Evolutionary conservation across 257 asterid species (phyloP).

Genomic region (Nicotiana undulata): DNA sequence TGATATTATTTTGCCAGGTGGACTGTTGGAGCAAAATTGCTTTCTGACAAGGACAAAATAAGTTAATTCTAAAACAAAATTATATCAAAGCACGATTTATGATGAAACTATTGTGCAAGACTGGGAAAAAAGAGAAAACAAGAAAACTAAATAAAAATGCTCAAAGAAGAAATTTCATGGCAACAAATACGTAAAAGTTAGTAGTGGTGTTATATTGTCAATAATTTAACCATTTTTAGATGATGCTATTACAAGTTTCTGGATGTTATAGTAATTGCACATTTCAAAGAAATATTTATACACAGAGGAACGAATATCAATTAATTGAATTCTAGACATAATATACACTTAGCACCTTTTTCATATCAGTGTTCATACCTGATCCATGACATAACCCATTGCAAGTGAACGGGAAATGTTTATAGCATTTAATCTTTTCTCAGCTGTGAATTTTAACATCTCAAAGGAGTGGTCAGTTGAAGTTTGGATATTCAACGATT

Average conservation of each 20-base stretch:
- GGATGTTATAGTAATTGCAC: neutral
- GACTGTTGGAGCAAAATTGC: slow-evolving; percentile 85
- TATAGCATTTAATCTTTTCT: slow-evolving; percentile 66
- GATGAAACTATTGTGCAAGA: neutral
- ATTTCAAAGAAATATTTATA: neutral
- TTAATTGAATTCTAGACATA: neutral
- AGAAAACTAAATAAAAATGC: slow-evolving; percentile 6
- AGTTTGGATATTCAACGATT: slow-evolving; percentile 33
- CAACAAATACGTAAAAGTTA: neutral
- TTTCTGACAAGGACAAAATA: slow-evolving; percentile 46
- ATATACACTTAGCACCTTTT: neutral
- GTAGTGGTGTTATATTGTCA: neutral
- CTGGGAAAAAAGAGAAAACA: slow-evolving; percentile 5
- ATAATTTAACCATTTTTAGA: neutral
- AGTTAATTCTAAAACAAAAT: neutral
- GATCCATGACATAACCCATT: slow-evolving; percentile 95
- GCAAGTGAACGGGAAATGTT: slow-evolving; percentile 77
- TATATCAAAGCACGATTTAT: neutral
- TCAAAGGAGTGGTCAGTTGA: slow-evolving; percentile 33
- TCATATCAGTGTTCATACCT: slow-evolving; percentile 37
- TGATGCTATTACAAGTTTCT: neutral
- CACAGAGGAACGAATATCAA: neutral
- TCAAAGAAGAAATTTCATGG: neutral
- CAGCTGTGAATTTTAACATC: slow-evolving; percentile 41
- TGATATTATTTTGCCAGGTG: slow-evolving; percentile 84